These are phyloP conservation scores for Aristolochia californica DNA, from an alignment of 164 flowering plant genomes.

Conservation along the genomic window DNA sequence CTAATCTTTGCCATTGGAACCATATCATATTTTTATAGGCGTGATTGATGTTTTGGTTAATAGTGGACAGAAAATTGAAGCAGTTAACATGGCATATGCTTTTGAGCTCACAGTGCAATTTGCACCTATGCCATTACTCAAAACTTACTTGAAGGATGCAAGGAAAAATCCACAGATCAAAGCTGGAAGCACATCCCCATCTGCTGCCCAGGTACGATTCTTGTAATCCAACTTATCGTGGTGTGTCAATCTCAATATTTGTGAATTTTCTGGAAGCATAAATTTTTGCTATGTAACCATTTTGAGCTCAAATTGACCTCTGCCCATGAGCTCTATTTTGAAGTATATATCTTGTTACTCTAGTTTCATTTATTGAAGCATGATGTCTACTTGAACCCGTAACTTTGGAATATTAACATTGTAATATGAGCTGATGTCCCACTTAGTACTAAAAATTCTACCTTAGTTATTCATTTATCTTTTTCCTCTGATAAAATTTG, in stretches of 20 bases:
- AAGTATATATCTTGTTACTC: no score
- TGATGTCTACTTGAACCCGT: no score
- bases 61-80: conserved; percentile 88
- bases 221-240: no score
- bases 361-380: no score
- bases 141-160: conserved; percentile 71
- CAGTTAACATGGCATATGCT: conserved; percentile 83
- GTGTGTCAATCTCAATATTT: no score
- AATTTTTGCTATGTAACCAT: no score
- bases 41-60: conserved; percentile 68
- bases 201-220: conserved; percentile 42
- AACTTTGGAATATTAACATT: no score
- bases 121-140: conserved; percentile 63
- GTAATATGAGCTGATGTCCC: no score
- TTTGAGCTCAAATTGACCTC: no score
- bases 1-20: neutral
- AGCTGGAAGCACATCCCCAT: conserved; percentile 50
- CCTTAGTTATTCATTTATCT: neutral
- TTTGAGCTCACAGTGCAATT: conserved; percentile 75
- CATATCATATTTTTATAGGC: conserved; percentile 31
- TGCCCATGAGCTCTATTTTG: no score
- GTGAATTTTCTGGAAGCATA: no score
- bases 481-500: neutral
- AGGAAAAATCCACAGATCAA: conserved; percentile 54
- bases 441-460: neutral